A percentile compares a stretch with the other conserved stretches of the same genome.
These are phyloP conservation scores for Pseudopyricularia cyperi DNA, from an alignment of 2,329 filamentous ascomycete genomes.

Conservation along the genomic window DNA sequence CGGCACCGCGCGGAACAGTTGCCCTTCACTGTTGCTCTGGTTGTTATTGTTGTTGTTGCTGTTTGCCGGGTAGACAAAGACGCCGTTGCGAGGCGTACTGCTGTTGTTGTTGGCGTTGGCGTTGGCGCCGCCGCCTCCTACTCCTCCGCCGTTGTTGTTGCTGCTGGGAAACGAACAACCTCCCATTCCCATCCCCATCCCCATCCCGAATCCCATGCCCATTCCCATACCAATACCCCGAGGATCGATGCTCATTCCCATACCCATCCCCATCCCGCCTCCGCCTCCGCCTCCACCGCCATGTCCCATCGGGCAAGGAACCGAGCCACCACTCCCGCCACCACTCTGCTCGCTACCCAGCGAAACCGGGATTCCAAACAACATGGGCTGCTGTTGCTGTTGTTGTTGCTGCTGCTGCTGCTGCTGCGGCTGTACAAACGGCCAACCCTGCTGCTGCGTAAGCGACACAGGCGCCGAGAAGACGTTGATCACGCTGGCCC, in stretches of 20 bases:
- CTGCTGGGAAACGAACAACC: no score
- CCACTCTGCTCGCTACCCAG: neutral
- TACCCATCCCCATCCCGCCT: neutral
- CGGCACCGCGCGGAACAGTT: neutral
- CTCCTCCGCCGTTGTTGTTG: neutral
- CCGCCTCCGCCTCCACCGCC: neutral
- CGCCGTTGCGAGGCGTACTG: neutral
- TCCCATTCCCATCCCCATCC: neutral
- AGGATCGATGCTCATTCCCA: neutral
- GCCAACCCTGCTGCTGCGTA: neutral
- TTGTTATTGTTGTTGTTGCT: no score
- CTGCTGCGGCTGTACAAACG: neutral
- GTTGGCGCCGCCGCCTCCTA: neutral
- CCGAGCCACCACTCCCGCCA: neutral
- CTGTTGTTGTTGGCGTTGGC: neutral
- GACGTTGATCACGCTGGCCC: neutral
- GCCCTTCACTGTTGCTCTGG: neutral
- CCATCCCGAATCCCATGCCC: neutral
- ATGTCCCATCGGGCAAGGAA: neutral
- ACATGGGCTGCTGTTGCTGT: neutral
- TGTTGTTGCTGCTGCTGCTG: neutral
- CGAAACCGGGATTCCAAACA: neutral
- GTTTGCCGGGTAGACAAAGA: neutral
- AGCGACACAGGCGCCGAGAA: conserved; percentile 2
- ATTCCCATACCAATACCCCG: neutral